Evolutionary conservation across 140 eudicot species (phyloP).

Genomic region (Bidens hawaiensis): DNA sequence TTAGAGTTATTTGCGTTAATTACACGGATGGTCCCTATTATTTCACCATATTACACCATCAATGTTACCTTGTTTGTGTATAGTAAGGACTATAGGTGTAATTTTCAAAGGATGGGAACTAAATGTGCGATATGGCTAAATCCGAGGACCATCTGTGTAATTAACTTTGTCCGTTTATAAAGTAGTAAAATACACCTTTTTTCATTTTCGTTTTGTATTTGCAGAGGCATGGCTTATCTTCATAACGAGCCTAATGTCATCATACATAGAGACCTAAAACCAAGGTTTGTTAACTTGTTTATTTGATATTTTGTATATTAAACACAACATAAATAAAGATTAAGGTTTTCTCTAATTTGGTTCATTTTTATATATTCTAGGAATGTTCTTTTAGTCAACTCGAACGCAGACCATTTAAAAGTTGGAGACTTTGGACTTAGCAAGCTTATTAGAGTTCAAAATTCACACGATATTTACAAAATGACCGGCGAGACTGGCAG

Average conservation of each 20-base stretch:
- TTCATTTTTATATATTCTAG: constrained; percentile 27
- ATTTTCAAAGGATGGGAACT: too few species aligned
- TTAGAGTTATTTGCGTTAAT: too few species aligned
- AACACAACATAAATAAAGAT: neutral
- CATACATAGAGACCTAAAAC: constrained; percentile 89
- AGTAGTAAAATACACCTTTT: neutral
- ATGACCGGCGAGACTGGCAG: constrained; percentile 99
- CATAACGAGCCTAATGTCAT: constrained; percentile 96
- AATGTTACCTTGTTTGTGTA: too few species aligned
- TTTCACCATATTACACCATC: too few species aligned
- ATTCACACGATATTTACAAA: constrained; percentile 89
- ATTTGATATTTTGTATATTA: neutral
- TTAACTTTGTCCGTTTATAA: too few species aligned
- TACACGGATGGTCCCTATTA: too few species aligned
- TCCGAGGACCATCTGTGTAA: too few species aligned
- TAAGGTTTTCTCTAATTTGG: neutral
- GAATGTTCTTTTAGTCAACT: constrained; percentile 92
- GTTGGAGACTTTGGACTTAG: constrained; percentile 98
- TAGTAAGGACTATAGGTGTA: too few species aligned
- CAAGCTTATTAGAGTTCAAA: constrained; percentile 86
- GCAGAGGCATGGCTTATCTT: constrained; percentile 99
- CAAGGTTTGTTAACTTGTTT: constrained; percentile 64
- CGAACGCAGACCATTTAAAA: constrained; percentile 92
- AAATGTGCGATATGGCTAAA: too few species aligned
- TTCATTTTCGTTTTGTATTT: neutral